Percentiles rank a stretch among this genome's conserved stretches.
Evolutionary conservation across 331 rosid genomes (phyloP).

Genomic region (Spiraea crenata): DNA sequence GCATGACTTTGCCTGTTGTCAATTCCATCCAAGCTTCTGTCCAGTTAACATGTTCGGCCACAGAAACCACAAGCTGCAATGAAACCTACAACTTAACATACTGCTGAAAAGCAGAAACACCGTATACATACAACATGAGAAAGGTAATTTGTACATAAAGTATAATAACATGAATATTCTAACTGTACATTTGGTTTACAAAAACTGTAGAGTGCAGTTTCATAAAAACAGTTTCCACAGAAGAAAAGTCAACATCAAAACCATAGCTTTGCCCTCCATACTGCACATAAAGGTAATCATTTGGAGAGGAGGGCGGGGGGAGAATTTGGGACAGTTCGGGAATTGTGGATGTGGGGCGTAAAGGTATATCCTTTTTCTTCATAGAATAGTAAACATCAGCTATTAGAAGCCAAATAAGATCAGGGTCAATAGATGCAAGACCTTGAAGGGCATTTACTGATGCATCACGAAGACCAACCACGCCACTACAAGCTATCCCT

Average conservation of each 20-base stretch:
- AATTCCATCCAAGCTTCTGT: too few relatives aligned
- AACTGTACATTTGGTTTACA: constrained; percentile 41
- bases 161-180: background rate
- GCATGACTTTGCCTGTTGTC: too few relatives aligned
- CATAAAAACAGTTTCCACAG: constrained; percentile 58
- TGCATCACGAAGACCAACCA: constrained; percentile 70
- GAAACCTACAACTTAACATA: too few relatives aligned
- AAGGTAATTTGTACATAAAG: background rate
- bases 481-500: constrained; percentile 82
- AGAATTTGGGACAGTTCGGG: constrained; percentile 53
- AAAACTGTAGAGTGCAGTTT: constrained; percentile 43
- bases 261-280: constrained; percentile 81
- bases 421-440: constrained; percentile 79
- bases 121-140: background rate
- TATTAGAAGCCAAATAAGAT: constrained; percentile 90
- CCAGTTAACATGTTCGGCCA: too few relatives aligned
- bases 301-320: constrained; percentile 55
- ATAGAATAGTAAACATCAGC: constrained; percentile 74
- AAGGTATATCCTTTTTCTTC: constrained; percentile 39
- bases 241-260: constrained; percentile 64
- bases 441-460: constrained; percentile 75
- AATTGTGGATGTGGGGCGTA: constrained; percentile 51
- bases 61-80: too few relatives aligned
- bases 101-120: too few relatives aligned
- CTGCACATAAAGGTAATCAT: constrained; percentile 61